Evolutionary conservation across 2,329 filamentous ascomycete species (phyloP), one percentile per base, ranked within the genome.

Genomic region (Colletotrichum scovillei): DNA sequence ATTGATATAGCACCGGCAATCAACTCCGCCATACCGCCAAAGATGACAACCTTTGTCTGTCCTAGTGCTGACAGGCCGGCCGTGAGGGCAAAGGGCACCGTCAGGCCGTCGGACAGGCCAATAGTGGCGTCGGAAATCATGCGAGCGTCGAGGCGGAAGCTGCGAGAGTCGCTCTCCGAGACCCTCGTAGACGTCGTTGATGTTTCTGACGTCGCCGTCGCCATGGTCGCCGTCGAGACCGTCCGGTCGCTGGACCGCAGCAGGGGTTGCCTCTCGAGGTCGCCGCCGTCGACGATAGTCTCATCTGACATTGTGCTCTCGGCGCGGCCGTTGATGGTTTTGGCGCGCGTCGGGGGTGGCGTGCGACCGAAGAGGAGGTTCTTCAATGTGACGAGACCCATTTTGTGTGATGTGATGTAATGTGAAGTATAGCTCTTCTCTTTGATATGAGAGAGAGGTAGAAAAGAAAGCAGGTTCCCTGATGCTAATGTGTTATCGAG

Each of bases 31-130:
- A 94, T 85, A 7, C 93, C 93, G 64, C 92, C 93, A 75, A 93
- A 90, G 72, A 96, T 90, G 75, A 93, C 91, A 4, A 92, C 88
- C 62, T 87, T 88, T 38, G 90, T 91, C 79, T 90, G 86, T n/a
- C 91, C 91, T 58, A 93, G 84, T 63, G 88, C 88, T 2, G 90
- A 92, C 1, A 95, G 86, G 16, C 93, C 93, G 0, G 94, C 93
- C 0, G 92, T 95, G 49, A 95, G 85, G 19, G 93, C 93, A 77
- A 95, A 95, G 0, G 93, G 93, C 0, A 95, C 93, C 0, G 93
- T 95, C 76, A 95, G 87, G 19, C 93, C 93, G 78, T 95, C 93
- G 0, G 93, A 92, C 77, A 95, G 91, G 66, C 93, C 93, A 76
- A 95, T 92, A 73, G 74, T 74, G 30, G 76, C 76, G 53, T 77